Percentiles rank a stretch among this genome's conserved stretches.
These are phyloP conservation scores for Trypanosoma melophagium DNA, from an alignment of 208 protist genomes.

Conservation along the genomic window DNA sequence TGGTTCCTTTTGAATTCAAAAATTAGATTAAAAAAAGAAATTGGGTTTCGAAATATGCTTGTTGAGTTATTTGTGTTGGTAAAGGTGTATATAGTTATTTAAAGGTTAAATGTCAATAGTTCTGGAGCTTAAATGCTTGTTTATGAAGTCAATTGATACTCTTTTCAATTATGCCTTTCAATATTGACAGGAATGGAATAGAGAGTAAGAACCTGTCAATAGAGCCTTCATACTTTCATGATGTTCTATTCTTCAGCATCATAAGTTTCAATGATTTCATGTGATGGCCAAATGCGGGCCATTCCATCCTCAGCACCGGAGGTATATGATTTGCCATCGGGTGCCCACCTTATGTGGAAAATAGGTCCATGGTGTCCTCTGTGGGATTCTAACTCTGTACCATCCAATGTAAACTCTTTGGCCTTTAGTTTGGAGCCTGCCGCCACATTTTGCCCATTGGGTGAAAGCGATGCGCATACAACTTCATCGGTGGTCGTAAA, in stretches of 20 bases:
- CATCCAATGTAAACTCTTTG: constrained; percentile 88
- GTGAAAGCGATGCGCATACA: constrained; percentile 85
- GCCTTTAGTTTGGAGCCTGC: constrained; percentile 88
- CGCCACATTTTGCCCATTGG: constrained; percentile 80
- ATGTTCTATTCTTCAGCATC: constrained; percentile 44
- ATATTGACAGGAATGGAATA: not conserved
- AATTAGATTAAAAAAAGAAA: constrained; percentile 18
- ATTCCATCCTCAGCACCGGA: constrained; percentile 91
- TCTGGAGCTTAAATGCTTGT: not conserved
- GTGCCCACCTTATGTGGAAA: constrained; percentile 89
- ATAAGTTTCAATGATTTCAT: constrained; percentile 82
- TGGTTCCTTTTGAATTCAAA: constrained; percentile 12
- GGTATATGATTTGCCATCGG: constrained; percentile 85
- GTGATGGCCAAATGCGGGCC: constrained; percentile 91
- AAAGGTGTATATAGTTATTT: not conserved
- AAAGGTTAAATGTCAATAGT: not conserved
- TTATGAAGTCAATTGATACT: not conserved
- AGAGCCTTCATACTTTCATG: constrained; percentile 9
- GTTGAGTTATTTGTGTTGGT: too few species aligned
- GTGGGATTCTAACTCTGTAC: constrained; percentile 83
- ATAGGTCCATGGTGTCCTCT: constrained; percentile 90
- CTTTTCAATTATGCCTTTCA: not conserved
- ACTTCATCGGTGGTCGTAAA: constrained; percentile 84
- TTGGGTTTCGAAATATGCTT: too few species aligned
- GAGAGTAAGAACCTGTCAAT: not conserved